phyloP scores from a whole-genome alignment of 305 asterid species.

The Fraxinus latifolia region DNA sequence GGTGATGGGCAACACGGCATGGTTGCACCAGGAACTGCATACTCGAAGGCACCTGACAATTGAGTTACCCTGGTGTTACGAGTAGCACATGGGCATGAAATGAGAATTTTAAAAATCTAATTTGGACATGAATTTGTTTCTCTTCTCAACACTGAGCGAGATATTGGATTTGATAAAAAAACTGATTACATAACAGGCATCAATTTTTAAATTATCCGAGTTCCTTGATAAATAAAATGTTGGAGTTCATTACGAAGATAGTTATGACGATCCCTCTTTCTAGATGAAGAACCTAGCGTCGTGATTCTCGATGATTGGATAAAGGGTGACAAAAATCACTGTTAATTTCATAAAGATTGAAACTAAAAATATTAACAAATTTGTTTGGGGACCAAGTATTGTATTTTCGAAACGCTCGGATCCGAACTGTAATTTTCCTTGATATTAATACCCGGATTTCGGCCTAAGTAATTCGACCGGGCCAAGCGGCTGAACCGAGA shows the following conservation, averaged over 20 bases:
- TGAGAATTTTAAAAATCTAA: not conserved
- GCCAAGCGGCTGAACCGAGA: not conserved
- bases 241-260: not conserved
- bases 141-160: too few species aligned
- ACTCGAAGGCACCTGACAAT: not conserved
- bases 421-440: not conserved
- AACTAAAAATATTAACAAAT: not conserved
- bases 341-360: not conserved
- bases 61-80: not conserved
- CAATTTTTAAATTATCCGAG: not conserved
- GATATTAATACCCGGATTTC: not conserved
- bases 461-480: not conserved
- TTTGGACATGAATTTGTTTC: not conserved
- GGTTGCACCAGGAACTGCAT: not conserved
- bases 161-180: not conserved
- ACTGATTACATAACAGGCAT: not conserved
- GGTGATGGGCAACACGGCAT: not conserved
- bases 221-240: not conserved
- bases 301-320: not conserved
- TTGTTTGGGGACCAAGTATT: not conserved
- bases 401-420: not conserved
- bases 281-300: not conserved
- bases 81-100: not conserved
- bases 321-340: not conserved
- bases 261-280: not conserved